Base-by-base conservation (phyloP, 2,329 filamentous ascomycete genomes). In the Colletotrichum sp. region DNA sequence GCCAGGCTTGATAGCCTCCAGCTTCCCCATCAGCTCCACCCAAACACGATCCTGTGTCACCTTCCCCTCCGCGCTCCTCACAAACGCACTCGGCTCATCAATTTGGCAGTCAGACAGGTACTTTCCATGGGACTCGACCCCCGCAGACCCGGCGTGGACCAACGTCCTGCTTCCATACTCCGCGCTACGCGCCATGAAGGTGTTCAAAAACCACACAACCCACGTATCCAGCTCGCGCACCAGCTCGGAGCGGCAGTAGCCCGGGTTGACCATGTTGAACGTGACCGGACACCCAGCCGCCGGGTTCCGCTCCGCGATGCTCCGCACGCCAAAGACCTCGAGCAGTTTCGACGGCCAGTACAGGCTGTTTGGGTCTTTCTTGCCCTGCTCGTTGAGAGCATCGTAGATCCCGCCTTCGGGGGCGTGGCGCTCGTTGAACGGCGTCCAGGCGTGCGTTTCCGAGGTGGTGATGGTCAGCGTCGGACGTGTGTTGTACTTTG, bases 251-350 rank as follows among this genome's bases (percentile, higher is more conserved):
- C 89, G 84, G 79, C 90, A 92, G 34, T 89, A 82, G 2, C 90
- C 90, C 0, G 90, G 90, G 72, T 90, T 90, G 24, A 90, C 76
- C 76, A 85, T 84, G 79, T 90, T 91, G 72, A 92, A 78, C 2
- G 87, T 86, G 52, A 91, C 87, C 13, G 82, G 79, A 57, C 52
- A 80, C 77, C 13, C 75, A 3, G 65, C 8, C 3, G 72, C 55
- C 10, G 76, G 72, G 26, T 68, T 62, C 21, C 62, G 8, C 24
- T 77, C 69, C 8, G 80, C 80, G 34, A 82, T 66, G 57, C 71
- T 73, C 16, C 81, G 79, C 59, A 83, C 79, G 44, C 66, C 66
- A 8, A 82, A 76, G 5, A 85, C 69, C n/a, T 80, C 79, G 6
- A 85, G 78, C 2, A 86, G 77, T 73, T 85, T 86, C 15, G 81